Evolutionary conservation across 305 asterid species (phyloP).

Genomic region (Solanum hybrid): DNA sequence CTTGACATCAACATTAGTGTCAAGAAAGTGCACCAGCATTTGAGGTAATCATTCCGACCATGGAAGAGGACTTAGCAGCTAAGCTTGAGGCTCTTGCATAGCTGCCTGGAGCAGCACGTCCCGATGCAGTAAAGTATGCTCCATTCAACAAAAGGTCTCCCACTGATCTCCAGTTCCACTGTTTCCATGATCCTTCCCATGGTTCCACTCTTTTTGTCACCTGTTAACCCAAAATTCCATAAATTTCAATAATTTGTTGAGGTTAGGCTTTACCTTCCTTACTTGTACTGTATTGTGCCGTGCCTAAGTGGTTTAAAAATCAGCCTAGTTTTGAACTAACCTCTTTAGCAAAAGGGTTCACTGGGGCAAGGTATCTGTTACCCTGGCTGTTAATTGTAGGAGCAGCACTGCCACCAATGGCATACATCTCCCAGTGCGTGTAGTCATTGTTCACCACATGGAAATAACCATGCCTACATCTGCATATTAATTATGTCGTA

Average conservation of each 20-base stretch:
- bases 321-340: constrained; percentile 8
- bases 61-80: constrained; percentile 30
- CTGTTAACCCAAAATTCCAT: background rate
- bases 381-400: constrained; percentile 90
- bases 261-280: background rate
- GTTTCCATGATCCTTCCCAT: constrained; percentile 16
- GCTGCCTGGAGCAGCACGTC: constrained; percentile 22
- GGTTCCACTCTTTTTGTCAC: constrained; percentile 30
- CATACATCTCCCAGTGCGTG: constrained; percentile 78
- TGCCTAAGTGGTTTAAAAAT: background rate
- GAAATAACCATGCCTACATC: constrained; percentile 77
- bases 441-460: constrained; percentile 80
- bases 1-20: constrained; percentile 20
- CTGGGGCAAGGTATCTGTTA: constrained; percentile 68
- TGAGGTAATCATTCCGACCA: constrained; percentile 27
- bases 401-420: constrained; percentile 74
- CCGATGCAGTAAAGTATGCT: constrained; percentile 33
- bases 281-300: background rate
- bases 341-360: constrained; percentile 70
- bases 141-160: constrained; percentile 40
- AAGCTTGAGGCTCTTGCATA: constrained; percentile 38
- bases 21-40: constrained; percentile 30
- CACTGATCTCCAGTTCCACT: constrained; percentile 42
- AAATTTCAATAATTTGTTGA: background rate
- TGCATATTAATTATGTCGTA: constrained; percentile 4